Percentiles rank a stretch among this genome's conserved stretches.
phyloP scores from a whole-genome alignment of 176 grass and related monocot species.

The Echinochloa phyllopogon region DNA sequence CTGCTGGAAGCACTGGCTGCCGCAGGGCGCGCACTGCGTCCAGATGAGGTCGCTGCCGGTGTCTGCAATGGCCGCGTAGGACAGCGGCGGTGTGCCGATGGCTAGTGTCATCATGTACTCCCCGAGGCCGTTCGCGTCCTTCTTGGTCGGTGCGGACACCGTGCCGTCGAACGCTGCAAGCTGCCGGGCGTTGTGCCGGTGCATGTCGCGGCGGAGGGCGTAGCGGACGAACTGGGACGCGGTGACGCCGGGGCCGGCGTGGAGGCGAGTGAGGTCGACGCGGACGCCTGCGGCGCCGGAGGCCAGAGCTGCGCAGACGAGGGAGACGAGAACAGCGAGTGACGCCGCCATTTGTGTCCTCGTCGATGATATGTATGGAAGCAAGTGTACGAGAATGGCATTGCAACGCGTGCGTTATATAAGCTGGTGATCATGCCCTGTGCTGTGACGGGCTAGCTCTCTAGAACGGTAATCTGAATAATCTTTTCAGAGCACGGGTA shows the following conservation, averaged over 20 bases:
- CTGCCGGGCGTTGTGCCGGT: constrained; percentile 37
- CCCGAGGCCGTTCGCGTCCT: constrained; percentile 33
- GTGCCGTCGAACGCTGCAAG: constrained; percentile 30
- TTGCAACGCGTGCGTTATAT: constrained; percentile 3
- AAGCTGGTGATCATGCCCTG: not conserved
- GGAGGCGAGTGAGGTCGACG: constrained; percentile 60
- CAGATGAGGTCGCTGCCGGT: constrained; percentile 78
- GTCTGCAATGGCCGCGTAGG: constrained; percentile 56
- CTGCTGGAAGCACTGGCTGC: constrained; percentile 49
- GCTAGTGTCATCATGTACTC: constrained; percentile 73
- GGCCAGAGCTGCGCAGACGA: not conserved
- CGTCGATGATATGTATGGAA: not conserved
- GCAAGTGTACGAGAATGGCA: not conserved
- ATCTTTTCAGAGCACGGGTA: constrained; percentile 42
- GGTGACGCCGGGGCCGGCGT: constrained; percentile 49
- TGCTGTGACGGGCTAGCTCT: not conserved
- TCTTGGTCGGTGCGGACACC: constrained; percentile 16
- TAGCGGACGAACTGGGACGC: constrained; percentile 47
- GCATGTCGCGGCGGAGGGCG: constrained; percentile 55
- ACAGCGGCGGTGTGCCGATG: constrained; percentile 61
- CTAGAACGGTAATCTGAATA: not conserved
- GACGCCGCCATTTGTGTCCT: not conserved
- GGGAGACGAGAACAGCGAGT: not conserved
- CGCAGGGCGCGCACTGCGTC: constrained; percentile 59
- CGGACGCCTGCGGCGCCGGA: constrained; percentile 34